These are phyloP conservation scores for Annona cherimola DNA, from an alignment of 164 flowering plant genomes.

Conservation along the genomic window DNA sequence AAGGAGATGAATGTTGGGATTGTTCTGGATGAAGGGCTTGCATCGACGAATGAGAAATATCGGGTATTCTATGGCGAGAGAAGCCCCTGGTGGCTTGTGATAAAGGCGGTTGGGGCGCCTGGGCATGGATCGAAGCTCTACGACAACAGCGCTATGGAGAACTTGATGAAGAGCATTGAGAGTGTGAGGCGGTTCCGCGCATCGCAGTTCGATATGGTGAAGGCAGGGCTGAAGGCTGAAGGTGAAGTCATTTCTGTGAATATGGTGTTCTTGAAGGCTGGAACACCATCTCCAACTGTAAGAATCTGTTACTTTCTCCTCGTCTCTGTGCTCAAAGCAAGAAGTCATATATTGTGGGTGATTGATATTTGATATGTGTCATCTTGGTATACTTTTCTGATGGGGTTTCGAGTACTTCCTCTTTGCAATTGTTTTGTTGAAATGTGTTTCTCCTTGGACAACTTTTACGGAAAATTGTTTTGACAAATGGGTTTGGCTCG, in stretches of 20 bases:
- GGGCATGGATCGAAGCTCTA: too few relatives aligned
- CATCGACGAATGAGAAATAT: conserved; percentile 67
- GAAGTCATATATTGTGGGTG: neutral
- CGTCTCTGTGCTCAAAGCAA: neutral
- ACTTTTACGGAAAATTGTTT: too few relatives aligned
- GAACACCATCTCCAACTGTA: conserved; percentile 92
- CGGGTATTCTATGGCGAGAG: conserved; percentile 85
- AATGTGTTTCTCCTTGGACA: too few relatives aligned
- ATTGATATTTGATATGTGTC: neutral
- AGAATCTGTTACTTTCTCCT: conserved; percentile 24
- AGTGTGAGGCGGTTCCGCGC: conserved; percentile 76
- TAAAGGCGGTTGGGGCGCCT: too few relatives aligned
- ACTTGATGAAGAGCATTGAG: too few relatives aligned
- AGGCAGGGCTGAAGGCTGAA: conserved; percentile 77
- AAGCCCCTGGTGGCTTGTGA: conserved; percentile 71
- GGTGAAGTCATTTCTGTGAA: conserved; percentile 90
- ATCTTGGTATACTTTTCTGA: neutral
- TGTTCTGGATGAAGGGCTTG: conserved; percentile 88
- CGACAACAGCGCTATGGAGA: too few relatives aligned
- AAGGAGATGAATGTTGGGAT: conserved; percentile 72
- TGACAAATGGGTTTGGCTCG: too few relatives aligned
- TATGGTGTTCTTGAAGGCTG: conserved; percentile 82
- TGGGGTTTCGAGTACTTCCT: neutral
- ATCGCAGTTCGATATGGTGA: conserved; percentile 88
- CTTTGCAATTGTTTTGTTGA: too few relatives aligned